A percentile compares a stretch with the other conserved stretches of the same genome.
Evolutionary conservation across 495 filamentous ascomycete species (phyloP).

Genomic region (Hamigera avellanea): DNA sequence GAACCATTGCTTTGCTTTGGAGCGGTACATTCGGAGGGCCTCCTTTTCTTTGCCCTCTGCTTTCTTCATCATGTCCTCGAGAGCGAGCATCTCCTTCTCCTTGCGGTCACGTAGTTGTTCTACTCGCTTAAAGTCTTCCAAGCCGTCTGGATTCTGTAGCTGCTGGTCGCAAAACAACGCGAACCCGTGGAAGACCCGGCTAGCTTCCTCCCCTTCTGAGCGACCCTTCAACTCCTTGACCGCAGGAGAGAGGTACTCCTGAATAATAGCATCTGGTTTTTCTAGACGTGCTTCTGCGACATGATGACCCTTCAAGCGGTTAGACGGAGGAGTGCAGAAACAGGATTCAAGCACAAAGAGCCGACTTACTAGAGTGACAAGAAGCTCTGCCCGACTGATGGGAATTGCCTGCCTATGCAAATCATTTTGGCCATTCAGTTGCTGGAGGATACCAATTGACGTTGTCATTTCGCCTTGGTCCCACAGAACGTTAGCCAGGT

Average conservation of each 20-base stretch:
- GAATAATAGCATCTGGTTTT: conserved; percentile 81
- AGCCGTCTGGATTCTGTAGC: conserved; percentile 66
- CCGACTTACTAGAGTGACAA: conserved; percentile 66
- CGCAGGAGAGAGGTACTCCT: conserved; percentile 68
- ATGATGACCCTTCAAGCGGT: conserved; percentile 51
- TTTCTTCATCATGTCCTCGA: conserved; percentile 44
- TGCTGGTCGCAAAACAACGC: conserved; percentile 92
- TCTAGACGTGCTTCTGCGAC: conserved; percentile 88
- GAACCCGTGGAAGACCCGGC: conserved; percentile 87
- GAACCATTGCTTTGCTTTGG: conserved; percentile 78
- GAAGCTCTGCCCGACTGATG: conserved; percentile 65
- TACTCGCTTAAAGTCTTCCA: conserved; percentile 77
- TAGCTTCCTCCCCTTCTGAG: conserved; percentile 59
- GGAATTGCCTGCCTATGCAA: conserved; percentile 59
- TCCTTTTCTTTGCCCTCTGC: conserved; percentile 41
- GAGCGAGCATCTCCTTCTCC: conserved; percentile 58
- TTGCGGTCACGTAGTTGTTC: conserved; percentile 72
- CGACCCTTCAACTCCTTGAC: conserved; percentile 68
- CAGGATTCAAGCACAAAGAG: not conserved
- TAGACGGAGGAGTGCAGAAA: conserved; percentile 5
- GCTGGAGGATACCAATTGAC: conserved; percentile 79
- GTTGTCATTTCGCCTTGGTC: conserved; percentile 86
- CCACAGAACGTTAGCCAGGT: conserved; percentile 86
- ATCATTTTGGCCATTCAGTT: conserved; percentile 49
- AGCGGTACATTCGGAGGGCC: conserved; percentile 28